A percentile compares a stretch with the other conserved stretches of the same genome.
Evolutionary conservation across 306 rosid genomes (phyloP).

Genomic region (Cyamopsis tetragonoloba): DNA sequence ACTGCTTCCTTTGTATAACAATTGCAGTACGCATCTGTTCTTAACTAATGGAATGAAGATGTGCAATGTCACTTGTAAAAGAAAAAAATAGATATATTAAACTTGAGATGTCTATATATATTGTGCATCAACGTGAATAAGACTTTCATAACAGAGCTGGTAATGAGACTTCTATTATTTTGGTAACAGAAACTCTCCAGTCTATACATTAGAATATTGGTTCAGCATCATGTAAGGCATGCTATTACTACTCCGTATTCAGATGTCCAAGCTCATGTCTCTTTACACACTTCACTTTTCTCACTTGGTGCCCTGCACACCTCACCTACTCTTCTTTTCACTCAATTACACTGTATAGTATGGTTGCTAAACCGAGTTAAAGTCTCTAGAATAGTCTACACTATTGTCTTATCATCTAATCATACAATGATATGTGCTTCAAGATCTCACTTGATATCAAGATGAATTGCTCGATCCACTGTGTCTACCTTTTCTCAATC

Average conservation of each 20-base stretch:
- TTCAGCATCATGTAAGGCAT: not conserved
- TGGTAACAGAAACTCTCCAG: not conserved
- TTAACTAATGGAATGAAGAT: not conserved
- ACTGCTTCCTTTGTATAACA: slow-evolving; percentile 2
- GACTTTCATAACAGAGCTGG: not conserved
- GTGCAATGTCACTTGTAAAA: not conserved
- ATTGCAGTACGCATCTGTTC: not conserved
- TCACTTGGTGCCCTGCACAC: not conserved
- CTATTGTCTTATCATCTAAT: slow-evolving; percentile 2
- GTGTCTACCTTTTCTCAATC: slow-evolving; percentile 10
- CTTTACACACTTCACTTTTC: not conserved
- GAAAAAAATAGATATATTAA: not conserved
- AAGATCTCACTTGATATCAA: slow-evolving; percentile 3
- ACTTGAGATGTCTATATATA: slow-evolving; percentile 5
- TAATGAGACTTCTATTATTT: not conserved
- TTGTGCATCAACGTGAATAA: not conserved
- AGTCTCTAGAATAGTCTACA: slow-evolving; percentile 12
- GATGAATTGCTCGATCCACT: not conserved
- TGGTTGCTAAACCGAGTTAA: slow-evolving; percentile 1
- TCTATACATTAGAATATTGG: not conserved
- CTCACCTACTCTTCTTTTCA: not conserved
- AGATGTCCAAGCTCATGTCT: not conserved
- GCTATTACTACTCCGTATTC: not conserved
- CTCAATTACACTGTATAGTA: not conserved
- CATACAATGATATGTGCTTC: slow-evolving; percentile 13